A percentile compares a stretch with the other conserved stretches of the same genome.
Conservation (phyloP, 306 rosid genomes). For the Sicyos baderoa region DNA sequence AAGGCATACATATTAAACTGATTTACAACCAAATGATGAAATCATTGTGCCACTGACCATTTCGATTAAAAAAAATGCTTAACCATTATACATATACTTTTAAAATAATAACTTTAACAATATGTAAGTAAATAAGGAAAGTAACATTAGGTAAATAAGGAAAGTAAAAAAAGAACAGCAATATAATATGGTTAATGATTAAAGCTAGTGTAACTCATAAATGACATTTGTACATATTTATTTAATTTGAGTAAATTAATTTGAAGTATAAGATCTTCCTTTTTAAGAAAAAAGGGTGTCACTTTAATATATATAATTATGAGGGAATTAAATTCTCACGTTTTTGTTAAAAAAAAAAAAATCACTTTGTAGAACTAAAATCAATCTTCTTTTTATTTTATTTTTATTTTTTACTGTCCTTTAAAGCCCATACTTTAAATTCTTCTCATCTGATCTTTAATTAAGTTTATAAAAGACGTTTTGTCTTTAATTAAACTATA, state of each 20-base stretch:
- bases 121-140: no score
- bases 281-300: neutral
- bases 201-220: neutral
- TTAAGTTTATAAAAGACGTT: neutral
- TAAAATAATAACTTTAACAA: no score
- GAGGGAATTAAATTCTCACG: neutral
- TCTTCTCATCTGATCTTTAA: neutral
- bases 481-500: neutral
- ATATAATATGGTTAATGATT: no score
- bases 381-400: neutral
- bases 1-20: no score
- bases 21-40: no score
- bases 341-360: neutral
- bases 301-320: neutral
- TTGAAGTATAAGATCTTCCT: neutral
- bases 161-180: no score
- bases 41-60: no score
- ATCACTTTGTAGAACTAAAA: neutral
- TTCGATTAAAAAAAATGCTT: no score
- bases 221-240: neutral
- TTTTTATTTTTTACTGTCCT: neutral
- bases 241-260: neutral
- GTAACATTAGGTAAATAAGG: no score
- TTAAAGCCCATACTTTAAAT: neutral
- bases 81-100: no score